These are phyloP conservation scores for Ceratocystis cubensis DNA, from an alignment of 2,329 filamentous ascomycete species.

Conservation along the genomic window DNA sequence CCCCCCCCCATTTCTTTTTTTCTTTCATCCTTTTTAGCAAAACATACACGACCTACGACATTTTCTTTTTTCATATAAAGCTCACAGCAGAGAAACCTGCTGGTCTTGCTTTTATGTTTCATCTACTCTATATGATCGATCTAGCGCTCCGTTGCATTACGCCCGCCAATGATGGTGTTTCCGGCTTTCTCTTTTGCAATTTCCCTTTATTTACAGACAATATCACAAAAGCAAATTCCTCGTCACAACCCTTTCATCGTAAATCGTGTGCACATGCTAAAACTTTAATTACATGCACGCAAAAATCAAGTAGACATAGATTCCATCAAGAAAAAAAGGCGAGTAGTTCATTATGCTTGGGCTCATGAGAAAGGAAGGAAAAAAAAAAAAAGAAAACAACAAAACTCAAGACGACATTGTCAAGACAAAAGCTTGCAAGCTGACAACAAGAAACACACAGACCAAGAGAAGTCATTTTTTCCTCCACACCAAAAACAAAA, in stretches of 20 bases:
- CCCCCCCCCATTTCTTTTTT: background rate
- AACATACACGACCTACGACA: too few species aligned
- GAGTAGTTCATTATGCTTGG: slow-evolving; percentile 15
- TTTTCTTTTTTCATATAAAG: too few species aligned
- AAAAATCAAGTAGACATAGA: background rate
- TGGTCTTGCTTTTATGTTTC: too few species aligned
- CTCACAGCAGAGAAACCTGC: too few species aligned
- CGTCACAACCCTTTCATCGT: too few species aligned
- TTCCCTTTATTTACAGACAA: too few species aligned
- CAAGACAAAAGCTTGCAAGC: background rate
- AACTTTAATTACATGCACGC: background rate
- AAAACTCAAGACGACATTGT: background rate
- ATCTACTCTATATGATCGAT: too few species aligned
- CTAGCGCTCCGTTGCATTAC: too few species aligned
- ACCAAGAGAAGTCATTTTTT: background rate
- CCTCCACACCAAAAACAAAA: slow-evolving; percentile 3
- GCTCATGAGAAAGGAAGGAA: slow-evolving; percentile 5
- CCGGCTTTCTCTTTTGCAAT: too few species aligned
- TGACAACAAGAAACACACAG: background rate
- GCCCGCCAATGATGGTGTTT: too few species aligned
- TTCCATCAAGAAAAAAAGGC: slow-evolving; percentile 1
- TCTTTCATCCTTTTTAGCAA: background rate
- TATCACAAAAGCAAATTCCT: too few species aligned
- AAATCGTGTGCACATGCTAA: background rate
- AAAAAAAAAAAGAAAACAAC: background rate